phyloP scores from a whole-genome alignment of 2,329 filamentous ascomycete species.

The Monascus ruber region DNA sequence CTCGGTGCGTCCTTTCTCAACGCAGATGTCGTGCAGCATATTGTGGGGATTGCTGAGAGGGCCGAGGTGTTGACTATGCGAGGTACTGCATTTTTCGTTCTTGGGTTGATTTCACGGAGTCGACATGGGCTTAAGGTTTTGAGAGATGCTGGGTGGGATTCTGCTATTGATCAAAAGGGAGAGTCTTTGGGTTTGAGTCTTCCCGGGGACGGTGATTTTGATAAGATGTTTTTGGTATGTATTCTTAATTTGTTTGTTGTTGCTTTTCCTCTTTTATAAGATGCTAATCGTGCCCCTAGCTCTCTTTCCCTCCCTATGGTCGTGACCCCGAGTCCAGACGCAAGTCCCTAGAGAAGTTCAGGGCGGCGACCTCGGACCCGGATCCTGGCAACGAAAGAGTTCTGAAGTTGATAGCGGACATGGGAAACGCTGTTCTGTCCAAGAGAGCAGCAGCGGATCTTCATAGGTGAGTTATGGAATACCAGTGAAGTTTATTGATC shows the following conservation, averaged over 20 bases:
- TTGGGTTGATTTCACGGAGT: conserved; percentile 85
- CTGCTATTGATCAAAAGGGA: conserved; percentile 72
- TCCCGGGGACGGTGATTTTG: conserved; percentile 53
- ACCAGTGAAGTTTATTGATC: conserved; percentile 1
- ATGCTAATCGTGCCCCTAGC: conserved; percentile 6
- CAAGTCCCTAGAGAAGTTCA: conserved; percentile 33
- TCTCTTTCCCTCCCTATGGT: conserved; percentile 27
- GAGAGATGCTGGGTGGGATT: conserved; percentile 83
- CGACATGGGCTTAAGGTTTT: conserved; percentile 86
- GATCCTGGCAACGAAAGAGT: conserved; percentile 62
- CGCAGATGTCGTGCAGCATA: conserved; percentile 74
- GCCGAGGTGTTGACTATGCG: conserved; percentile 86
- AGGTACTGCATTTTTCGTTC: conserved; percentile 91
- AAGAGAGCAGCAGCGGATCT: conserved; percentile 78
- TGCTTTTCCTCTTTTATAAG: neutral
- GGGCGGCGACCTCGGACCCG: conserved; percentile 48
- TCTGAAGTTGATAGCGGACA: conserved; percentile 70
- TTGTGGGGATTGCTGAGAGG: conserved; percentile 76
- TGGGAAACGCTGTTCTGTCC: conserved; percentile 87
- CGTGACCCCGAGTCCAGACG: conserved; percentile 34
- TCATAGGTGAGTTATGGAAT: conserved; percentile 36
- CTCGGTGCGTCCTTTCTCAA: conserved; percentile 87
- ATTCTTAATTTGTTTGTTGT: conserved; percentile 11
- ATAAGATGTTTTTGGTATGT: conserved; percentile 63
- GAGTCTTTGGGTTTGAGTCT: conserved; percentile 80